Evolutionary conservation across 306 rosid genomes (phyloP).

Genomic region (Pterocarpus macrocarpus): DNA sequence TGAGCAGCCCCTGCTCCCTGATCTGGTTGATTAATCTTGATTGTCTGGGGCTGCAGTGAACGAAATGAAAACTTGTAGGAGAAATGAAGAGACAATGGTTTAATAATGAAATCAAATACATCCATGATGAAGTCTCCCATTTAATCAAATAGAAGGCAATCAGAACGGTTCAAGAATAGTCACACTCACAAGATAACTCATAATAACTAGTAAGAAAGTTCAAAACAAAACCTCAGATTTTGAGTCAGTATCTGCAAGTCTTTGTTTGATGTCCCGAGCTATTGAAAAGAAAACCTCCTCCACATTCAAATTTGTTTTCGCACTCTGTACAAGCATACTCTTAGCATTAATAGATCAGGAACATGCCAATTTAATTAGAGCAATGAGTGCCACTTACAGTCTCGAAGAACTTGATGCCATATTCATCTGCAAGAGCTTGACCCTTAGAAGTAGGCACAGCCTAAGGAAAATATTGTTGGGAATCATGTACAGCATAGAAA

Average conservation of each 20-base stretch:
- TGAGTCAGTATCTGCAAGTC: conserved; percentile 84
- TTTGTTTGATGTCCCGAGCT: conserved; percentile 87
- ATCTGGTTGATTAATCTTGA: conserved; percentile 77
- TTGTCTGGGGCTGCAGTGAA: conserved; percentile 76
- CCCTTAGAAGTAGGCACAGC: conserved; percentile 91
- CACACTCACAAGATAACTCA: neutral
- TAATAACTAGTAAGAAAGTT: conserved; percentile 26
- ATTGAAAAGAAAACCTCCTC: conserved; percentile 89
- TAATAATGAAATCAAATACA: conserved; percentile 7
- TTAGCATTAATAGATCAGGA: conserved; percentile 39
- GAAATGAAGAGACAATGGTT: conserved; percentile 19
- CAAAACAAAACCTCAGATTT: conserved; percentile 70
- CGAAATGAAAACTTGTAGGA: neutral
- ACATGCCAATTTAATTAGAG: conserved; percentile 26
- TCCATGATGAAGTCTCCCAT: neutral
- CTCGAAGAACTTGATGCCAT: conserved; percentile 88
- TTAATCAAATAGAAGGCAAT: neutral
- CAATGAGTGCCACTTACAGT: conserved; percentile 63
- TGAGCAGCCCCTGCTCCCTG: conserved; percentile 68
- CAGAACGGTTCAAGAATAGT: neutral
- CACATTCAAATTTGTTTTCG: conserved; percentile 85
- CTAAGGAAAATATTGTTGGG: conserved; percentile 50
- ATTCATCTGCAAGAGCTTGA: conserved; percentile 87
- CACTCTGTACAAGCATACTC: conserved; percentile 66
- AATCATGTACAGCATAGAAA: conserved; percentile 33